phyloP scores from a whole-genome alignment of 2,329 filamentous ascomycete species.

The Rhinocladiella mackenziei region DNA sequence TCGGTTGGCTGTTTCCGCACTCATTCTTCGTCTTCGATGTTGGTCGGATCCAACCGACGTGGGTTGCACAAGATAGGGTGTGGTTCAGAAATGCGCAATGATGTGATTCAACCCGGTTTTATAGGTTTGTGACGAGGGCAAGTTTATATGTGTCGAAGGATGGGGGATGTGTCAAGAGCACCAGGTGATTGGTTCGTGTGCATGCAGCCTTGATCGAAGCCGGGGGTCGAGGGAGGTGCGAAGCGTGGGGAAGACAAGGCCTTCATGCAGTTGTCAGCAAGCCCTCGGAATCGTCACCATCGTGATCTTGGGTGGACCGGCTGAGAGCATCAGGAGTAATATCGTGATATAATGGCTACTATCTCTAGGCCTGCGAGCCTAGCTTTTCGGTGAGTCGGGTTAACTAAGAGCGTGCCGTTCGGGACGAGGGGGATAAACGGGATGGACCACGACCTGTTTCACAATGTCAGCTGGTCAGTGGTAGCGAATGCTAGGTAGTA shows the following conservation, averaged over 20 bases:
- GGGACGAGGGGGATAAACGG: slow-evolving; percentile 2
- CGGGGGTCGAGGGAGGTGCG: slow-evolving; percentile 6
- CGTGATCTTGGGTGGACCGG: no score
- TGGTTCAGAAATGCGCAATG: slow-evolving; percentile 8
- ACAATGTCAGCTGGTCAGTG: neutral
- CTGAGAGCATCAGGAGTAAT: neutral
- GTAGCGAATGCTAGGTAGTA: no score
- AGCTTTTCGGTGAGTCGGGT: slow-evolving; percentile 9
- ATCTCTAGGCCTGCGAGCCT: no score
- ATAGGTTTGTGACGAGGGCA: slow-evolving; percentile 1
- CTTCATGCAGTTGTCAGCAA: slow-evolving; percentile 3
- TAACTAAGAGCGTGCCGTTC: slow-evolving; percentile 14
- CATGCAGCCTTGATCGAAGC: neutral
- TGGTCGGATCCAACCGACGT: neutral
- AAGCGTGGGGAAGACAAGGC: slow-evolving; percentile 17
- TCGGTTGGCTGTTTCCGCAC: neutral
- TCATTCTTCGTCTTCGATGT: no score
- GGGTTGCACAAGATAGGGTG: neutral
- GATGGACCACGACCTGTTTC: neutral
- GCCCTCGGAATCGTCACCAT: no score
- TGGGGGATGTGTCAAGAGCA: slow-evolving; percentile 1
- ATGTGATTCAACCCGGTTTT: slow-evolving; percentile 12
- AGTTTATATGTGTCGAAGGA: neutral
- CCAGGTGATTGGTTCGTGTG: no score
- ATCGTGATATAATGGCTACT: no score